Evolutionary conservation across 2,329 filamentous ascomycete genomes (phyloP), one percentile per base, ranked within the genome.

Genomic region (Botrytis aclada): DNA sequence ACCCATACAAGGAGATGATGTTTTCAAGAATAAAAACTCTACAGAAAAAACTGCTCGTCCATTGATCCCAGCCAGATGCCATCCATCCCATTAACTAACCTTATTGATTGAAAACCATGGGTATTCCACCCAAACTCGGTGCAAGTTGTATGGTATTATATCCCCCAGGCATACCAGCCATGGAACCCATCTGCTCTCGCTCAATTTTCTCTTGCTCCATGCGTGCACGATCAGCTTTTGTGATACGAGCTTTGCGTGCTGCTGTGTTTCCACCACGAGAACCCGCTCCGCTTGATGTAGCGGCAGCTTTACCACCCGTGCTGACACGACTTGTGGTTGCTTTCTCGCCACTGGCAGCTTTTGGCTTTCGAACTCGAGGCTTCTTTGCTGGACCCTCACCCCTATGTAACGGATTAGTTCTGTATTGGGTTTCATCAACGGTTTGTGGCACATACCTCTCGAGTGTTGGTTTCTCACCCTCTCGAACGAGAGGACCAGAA

Each of bases 401-500:
- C 78, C 92, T 95, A 39, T 61, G 56, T 70, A 72, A 79, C 86
- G 81, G 85, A 84, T 74, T 78, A 75, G 73, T 61, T 61, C 7
- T 14, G 45, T n/a, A 70, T 58, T 18, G 72, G 54, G 39, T 74
- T 51, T n/a, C 72, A 69, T 39, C 14, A 70, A 41, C 2, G 20
- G 56, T 54, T 62, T 72, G 69, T 56, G 14, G 73, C 39, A 74
- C 74, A 72, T 75, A 79, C 77, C 76, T 84, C 34, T 92, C 89
- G 67, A 90, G 85, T 72, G 86, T 83, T 58, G 89, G 85, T 83
- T 96, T 95, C 83, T 97, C 92, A 34, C 91, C 93, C 82, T 97
- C 94, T 8, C 92, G 92, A 34, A 98, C 88, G 64, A 99, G 85
- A 14, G 95, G 95, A 5, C 96, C 96, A 74, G 93, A 97, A 83